Base-by-base conservation (phyloP, 768 basidiomycete species). In the Filobasidium floriforme region DNA sequence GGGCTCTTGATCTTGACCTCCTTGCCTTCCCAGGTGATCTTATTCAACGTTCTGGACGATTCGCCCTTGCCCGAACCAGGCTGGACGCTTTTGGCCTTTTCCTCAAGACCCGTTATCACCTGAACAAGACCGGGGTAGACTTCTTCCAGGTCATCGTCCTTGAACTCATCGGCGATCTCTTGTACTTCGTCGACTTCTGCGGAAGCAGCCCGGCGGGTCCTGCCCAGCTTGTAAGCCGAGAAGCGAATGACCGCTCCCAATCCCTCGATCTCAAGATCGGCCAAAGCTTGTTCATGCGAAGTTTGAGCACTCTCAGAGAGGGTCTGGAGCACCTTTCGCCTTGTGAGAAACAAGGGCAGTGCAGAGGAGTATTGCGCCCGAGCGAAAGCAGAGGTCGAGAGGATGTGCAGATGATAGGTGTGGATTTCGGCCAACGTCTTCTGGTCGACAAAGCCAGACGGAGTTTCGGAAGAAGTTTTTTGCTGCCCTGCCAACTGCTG, bases 181-280 rank as follows among this genome's bases (percentile, higher is more conserved):
- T 69, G 71, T 41, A 77, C 74, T 68, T 79, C 79, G 72, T 86
- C 87, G 18, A 40, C 44, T 12, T 37, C 43, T 5, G 41, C 46
- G 1, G 52, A 18, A 19, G 59, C 26, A 14, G 44, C 40, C 41
- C 43, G 18, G 15, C 62, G 62, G 51, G 81, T 81, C 61, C 85
- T 82, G 0, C 91, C 89, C 15, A 93, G 81, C 73, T 91, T 87
- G 72, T 97, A 94, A 0, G 93, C 92, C 71, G 88, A 91, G 79
- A 92, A 88, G 54, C 94, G 82, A 62, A 98, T 91, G 77, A 96
- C 87, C 0, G 94, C 92, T 26, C 89, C 87, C 62, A 94, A 85
- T 72, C 89, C 88, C 73, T 98, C 93, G 6, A 87, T 84, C 73
- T 90, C 89, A 37, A 89, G 82, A 10, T 85, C 84, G 5, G 90